Evolutionary conservation across 768 basidiomycete genomes (phyloP).

Genomic region (Calocybe gangraenosa): DNA sequence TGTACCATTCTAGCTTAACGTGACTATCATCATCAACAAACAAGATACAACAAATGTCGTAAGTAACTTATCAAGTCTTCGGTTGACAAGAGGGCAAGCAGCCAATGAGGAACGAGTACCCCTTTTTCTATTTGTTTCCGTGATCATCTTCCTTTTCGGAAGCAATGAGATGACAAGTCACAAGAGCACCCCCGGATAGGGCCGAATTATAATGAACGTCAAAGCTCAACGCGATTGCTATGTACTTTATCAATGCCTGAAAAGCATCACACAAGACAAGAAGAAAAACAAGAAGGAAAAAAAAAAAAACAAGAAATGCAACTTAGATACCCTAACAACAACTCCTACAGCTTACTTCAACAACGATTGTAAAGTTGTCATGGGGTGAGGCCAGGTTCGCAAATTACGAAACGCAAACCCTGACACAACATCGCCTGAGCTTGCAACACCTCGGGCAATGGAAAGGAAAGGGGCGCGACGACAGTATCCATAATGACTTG

Average conservation of each 20-base stretch:
- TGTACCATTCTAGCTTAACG: constrained; percentile 1
- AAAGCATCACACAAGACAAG: too few relatives aligned
- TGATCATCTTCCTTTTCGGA: constrained; percentile 2
- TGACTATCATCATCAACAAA: constrained; percentile 3
- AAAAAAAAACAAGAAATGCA: too few relatives aligned
- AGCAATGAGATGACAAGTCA: constrained; percentile 6
- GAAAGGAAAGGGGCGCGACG: not conserved
- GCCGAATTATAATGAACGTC: constrained; percentile 1
- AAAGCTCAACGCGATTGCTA: too few relatives aligned
- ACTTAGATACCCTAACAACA: too few relatives aligned
- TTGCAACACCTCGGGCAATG: too few relatives aligned
- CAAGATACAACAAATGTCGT: constrained; percentile 9
- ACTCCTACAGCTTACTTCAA: not conserved
- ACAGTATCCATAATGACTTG: constrained; percentile 1
- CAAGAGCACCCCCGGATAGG: constrained; percentile 2
- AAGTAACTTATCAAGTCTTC: constrained; percentile 7
- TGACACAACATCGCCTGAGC: not conserved
- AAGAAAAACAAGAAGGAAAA: too few relatives aligned
- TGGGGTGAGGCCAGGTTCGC: not conserved
- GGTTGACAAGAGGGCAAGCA: too few relatives aligned
- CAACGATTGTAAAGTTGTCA: not conserved
- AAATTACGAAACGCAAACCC: not conserved
- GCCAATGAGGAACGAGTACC: too few relatives aligned
- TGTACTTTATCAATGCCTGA: too few relatives aligned
- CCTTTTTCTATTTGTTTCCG: constrained; percentile 2